phyloP scores from a whole-genome alignment of 306 rosid genomes.

The Argentina anserina region DNA sequence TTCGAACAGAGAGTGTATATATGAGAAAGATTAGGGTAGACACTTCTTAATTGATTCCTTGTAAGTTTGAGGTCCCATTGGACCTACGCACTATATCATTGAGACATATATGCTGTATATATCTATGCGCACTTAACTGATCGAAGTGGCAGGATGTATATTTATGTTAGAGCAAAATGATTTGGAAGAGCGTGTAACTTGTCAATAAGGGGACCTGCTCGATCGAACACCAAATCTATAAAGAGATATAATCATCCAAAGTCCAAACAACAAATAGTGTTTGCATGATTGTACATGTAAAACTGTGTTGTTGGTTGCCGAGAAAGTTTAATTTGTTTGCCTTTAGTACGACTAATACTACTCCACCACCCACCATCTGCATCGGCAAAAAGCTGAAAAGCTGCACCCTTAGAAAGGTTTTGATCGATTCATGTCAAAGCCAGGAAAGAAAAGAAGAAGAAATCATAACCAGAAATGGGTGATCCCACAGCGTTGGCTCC shows the following conservation, averaged over 20 bases:
- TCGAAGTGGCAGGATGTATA: not conserved
- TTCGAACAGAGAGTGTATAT: no score
- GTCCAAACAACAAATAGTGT: not conserved
- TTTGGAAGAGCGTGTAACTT: conserved; percentile 3
- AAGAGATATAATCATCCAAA: not conserved
- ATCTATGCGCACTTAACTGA: conserved; percentile 3
- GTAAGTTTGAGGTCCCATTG: not conserved
- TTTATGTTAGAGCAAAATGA: not conserved
- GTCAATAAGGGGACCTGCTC: not conserved
- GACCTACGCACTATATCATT: not conserved
- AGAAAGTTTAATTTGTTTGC: conserved; percentile 12
- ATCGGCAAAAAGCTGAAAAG: not conserved
- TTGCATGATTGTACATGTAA: not conserved
- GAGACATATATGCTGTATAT: not conserved
- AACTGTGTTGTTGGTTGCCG: conserved; percentile 13
- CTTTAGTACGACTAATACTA: conserved; percentile 5
- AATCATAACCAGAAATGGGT: not conserved
- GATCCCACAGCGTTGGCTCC: not conserved
- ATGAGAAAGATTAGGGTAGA: not conserved
- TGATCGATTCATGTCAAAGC: conserved; percentile 2
- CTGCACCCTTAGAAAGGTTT: conserved; percentile 16
- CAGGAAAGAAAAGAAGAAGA: not conserved
- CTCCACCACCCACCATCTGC: conserved; percentile 4
- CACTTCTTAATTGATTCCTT: not conserved
- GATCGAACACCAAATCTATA: not conserved